Evolutionary conservation across 768 basidiomycete genomes (phyloP).

Genomic region (Nevesoporus exiguus): DNA sequence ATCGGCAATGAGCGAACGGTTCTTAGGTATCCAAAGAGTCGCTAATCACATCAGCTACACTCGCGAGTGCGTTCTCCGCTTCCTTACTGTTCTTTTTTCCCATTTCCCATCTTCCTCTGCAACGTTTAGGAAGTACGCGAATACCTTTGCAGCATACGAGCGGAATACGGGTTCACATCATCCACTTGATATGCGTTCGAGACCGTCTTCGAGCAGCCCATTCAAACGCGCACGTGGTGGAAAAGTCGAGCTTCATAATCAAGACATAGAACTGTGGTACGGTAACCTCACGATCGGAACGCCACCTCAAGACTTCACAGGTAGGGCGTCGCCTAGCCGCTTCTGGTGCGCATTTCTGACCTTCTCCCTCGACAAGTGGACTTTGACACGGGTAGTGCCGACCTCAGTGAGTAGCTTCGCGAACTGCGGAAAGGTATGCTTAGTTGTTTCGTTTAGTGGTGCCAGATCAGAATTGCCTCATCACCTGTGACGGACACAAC

Average conservation of each 20-base stretch:
- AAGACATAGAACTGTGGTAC: slow-evolving; percentile 35
- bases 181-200: slow-evolving; percentile 16
- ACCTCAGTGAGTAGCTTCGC: slow-evolving; percentile 30
- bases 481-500: slow-evolving; percentile 26
- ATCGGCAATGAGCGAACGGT: neutral
- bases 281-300: slow-evolving; percentile 45
- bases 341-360: neutral
- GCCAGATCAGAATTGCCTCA: slow-evolving; percentile 18
- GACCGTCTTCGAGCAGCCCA: neutral
- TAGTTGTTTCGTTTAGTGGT: slow-evolving; percentile 29
- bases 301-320: slow-evolving; percentile 38
- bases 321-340: slow-evolving; percentile 17
- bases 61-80: slow-evolving; percentile 3
- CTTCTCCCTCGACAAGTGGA: slow-evolving; percentile 31
- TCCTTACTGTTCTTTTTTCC: neutral
- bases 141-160: slow-evolving; percentile 30
- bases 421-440: neutral
- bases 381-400: slow-evolving; percentile 50
- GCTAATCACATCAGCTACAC: slow-evolving; percentile 1
- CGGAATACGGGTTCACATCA: slow-evolving; percentile 41
- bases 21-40: neutral
- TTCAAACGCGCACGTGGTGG: slow-evolving; percentile 18
- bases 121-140: slow-evolving; percentile 36
- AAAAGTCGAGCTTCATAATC: slow-evolving; percentile 27
- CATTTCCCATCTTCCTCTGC: neutral